Base-by-base conservation (phyloP, 2,329 filamentous ascomycete genomes). In the Daldinia sp. region DNA sequence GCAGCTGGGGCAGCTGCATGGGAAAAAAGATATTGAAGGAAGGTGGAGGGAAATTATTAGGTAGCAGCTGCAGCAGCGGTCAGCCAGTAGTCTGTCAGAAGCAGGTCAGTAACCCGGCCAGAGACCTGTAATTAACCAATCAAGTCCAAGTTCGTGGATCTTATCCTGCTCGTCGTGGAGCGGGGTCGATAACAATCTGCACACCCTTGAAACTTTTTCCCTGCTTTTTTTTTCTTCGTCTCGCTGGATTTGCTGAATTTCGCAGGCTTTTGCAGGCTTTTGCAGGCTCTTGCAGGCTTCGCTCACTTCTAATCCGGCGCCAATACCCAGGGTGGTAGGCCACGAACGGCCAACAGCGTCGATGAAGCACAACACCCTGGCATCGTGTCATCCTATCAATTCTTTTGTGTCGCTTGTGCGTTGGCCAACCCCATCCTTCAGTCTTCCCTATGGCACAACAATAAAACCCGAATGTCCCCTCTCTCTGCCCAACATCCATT, bases 401-500 rank as follows among this genome's bases (percentile, higher is more conserved):
- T 59, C 68, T 41, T 68, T 56, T 54, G 39, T 44, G 20, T 55
- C 35, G 56, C 65, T 44, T 69, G 60, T 71, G 69, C 44, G 69
- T 60, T 71, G 69, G 76, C 74, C 76, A 76, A 74, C 76, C 73
- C 76, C 76, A 74, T 75, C 63, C 69, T 60, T 72, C 63, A 71
- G 63, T 68, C 41, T 62, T 65, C 53, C 64, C 69, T 72, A 72
- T 74, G 67, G 71, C 76, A 76, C 76, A 51, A 79, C 72, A 79
- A 80, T 86, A 86, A 86, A 86, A 85, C 80, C 82, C 81, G 81
- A 80, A 79, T 76, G 77, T 79, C 81, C 83, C 84, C 82, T 81
- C 76, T 77, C 74, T 74, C 75, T 79, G 78, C 79, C 80, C 79
- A 79, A 81, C 75, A 74, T 64, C 67, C 67, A 60, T 75, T 74